These are phyloP conservation scores for Hemileccinum rubropunctum DNA, from an alignment of 768 basidiomycete species.

Conservation along the genomic window DNA sequence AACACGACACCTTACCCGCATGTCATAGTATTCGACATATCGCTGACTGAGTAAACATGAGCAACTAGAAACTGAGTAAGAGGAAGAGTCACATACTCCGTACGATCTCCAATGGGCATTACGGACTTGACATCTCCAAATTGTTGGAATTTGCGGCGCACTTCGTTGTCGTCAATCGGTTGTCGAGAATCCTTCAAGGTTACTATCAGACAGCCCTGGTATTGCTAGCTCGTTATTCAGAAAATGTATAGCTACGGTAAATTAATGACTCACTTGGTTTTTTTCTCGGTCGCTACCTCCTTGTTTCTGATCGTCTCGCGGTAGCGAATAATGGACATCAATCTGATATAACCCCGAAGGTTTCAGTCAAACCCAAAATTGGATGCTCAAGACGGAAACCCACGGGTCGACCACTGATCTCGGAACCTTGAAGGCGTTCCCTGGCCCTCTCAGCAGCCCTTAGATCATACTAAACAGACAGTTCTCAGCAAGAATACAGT, in stretches of 20 bases:
- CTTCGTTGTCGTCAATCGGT: constrained; percentile 78
- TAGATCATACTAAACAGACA: constrained; percentile 71
- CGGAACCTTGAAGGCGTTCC: constrained; percentile 85
- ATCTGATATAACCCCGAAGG: constrained; percentile 53
- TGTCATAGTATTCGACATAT: constrained; percentile 94
- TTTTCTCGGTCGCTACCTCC: constrained; percentile 60
- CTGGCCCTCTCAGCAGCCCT: constrained; percentile 91
- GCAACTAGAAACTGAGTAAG: background rate
- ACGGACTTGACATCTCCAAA: constrained; percentile 90
- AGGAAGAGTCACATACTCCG: constrained; percentile 44
- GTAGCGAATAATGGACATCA: constrained; percentile 97
- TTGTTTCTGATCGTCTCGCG: constrained; percentile 79
- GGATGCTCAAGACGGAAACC: constrained; percentile 33
- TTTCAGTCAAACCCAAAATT: constrained; percentile 5
- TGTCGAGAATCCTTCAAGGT: constrained; percentile 71
- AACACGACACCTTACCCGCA: constrained; percentile 49
- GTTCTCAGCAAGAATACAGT: constrained; percentile 9
- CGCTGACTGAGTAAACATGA: constrained; percentile 58
- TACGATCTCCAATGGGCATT: constrained; percentile 58
- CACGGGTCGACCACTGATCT: constrained; percentile 86
- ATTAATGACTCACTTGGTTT: constrained; percentile 62
- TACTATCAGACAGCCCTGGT: constrained; percentile 83
- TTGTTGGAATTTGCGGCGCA: constrained; percentile 81
- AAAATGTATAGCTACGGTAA: background rate
- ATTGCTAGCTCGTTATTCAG: constrained; percentile 44